Conservation (phyloP, 768 basidiomycete species). For the Tephrocybe sp. region DNA sequence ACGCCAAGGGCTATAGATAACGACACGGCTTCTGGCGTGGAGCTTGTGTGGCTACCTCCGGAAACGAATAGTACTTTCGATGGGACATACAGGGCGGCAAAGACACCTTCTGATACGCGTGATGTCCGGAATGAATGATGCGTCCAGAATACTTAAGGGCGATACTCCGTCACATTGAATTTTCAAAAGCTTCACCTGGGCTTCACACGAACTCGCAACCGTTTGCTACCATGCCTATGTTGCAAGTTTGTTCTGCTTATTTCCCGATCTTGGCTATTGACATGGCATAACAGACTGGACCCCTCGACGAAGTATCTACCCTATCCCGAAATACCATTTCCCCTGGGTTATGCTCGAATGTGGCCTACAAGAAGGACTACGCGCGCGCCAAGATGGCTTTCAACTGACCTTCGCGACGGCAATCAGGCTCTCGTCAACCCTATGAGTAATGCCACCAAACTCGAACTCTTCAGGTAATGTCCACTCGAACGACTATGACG, state of each 20-base stretch:
- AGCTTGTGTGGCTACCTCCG: background rate
- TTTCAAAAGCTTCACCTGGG: background rate
- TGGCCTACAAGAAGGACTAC: slow-evolving; percentile 69
- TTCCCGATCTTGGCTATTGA: background rate
- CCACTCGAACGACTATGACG: background rate
- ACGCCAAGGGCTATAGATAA: background rate
- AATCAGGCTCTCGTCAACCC: slow-evolving; percentile 84
- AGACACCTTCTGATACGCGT: background rate
- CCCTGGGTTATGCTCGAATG: slow-evolving; percentile 44
- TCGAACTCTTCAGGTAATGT: slow-evolving; percentile 45
- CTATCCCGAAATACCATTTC: slow-evolving; percentile 62
- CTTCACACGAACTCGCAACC: background rate
- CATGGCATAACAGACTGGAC: slow-evolving; percentile 41
- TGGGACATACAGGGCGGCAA: background rate
- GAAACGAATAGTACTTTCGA: background rate
- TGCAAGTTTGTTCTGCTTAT: slow-evolving; percentile 29
- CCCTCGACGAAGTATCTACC: slow-evolving; percentile 72
- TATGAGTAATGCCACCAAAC: slow-evolving; percentile 68
- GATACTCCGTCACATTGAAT: background rate
- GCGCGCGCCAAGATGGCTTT: slow-evolving; percentile 74
- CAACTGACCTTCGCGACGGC: slow-evolving; percentile 81
- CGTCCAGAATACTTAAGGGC: slow-evolving; percentile 12
- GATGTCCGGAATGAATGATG: background rate
- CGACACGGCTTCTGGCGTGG: background rate
- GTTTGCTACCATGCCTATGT: slow-evolving; percentile 39